Conservation (phyloP, 305 asterid genomes). For the Euphrasia arctica region DNA sequence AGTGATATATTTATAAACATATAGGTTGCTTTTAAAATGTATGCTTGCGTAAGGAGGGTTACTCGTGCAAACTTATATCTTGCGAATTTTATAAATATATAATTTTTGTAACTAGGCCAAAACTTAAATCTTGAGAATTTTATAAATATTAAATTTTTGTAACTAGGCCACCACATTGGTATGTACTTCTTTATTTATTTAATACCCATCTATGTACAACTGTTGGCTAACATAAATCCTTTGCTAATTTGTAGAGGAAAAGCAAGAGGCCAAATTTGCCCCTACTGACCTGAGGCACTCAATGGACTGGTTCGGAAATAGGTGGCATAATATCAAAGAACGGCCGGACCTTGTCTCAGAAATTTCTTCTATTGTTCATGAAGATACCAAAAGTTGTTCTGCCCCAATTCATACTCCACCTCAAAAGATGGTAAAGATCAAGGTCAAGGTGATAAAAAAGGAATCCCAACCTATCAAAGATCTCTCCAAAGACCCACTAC, state of each 20-base stretch:
- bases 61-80: too few species aligned
- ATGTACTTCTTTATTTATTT: too few species aligned
- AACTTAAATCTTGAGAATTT: too few species aligned
- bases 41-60: too few species aligned
- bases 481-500: constrained; percentile 49
- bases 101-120: too few species aligned
- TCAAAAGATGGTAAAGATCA: constrained; percentile 15
- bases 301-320: constrained; percentile 56
- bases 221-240: background rate
- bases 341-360: constrained; percentile 45
- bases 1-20: too few species aligned
- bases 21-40: too few species aligned
- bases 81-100: too few species aligned
- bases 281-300: constrained; percentile 54
- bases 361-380: constrained; percentile 12
- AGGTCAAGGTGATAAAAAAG: constrained; percentile 18
- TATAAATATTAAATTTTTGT: too few species aligned
- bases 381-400: background rate
- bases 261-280: constrained; percentile 38
- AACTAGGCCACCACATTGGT: too few species aligned
- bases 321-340: constrained; percentile 54
- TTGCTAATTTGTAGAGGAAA: constrained; percentile 49
- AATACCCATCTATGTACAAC: background rate
- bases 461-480: constrained; percentile 32
- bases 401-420: constrained; percentile 8